Evolutionary conservation across 2,329 filamentous ascomycete species (phyloP).

Genomic region (Claviceps quebecensis): DNA sequence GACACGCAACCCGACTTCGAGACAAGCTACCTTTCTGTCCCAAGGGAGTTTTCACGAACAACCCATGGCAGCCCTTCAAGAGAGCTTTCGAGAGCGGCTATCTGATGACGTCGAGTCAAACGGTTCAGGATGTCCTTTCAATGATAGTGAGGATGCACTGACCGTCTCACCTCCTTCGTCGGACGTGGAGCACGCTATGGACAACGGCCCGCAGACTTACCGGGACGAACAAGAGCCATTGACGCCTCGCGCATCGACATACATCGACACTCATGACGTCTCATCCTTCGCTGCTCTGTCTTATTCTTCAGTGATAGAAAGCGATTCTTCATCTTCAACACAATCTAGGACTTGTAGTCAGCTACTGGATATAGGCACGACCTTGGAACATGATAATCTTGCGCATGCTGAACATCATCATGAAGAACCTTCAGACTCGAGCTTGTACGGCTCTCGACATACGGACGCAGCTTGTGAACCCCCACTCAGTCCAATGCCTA

Average conservation of each 20-base stretch:
- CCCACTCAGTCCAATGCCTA: not conserved
- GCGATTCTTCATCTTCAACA: conserved; percentile 4
- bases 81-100: conserved; percentile 14
- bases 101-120: conserved; percentile 11
- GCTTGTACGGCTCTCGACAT: not conserved
- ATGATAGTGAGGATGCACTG: conserved; percentile 41
- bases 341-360: conserved; percentile 8
- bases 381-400: not conserved
- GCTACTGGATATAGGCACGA: not conserved
- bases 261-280: conserved; percentile 19
- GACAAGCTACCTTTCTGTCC: conserved; percentile 17
- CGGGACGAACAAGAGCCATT: conserved; percentile 25
- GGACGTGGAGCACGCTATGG: conserved; percentile 15
- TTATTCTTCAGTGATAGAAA: conserved; percentile 13
- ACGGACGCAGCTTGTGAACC: not conserved
- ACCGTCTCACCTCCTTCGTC: conserved; percentile 40
- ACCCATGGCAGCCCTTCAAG: conserved; percentile 12
- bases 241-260: conserved; percentile 41
- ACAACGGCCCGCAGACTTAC: conserved; percentile 22
- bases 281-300: conserved; percentile 9
- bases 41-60: conserved; percentile 15
- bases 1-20: conserved; percentile 21
- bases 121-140: conserved; percentile 14
- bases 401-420: not conserved
- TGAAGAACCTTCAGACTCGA: not conserved